phyloP scores from a whole-genome alignment of 176 grass and related monocot genomes.

The Oryza brachyantha region DNA sequence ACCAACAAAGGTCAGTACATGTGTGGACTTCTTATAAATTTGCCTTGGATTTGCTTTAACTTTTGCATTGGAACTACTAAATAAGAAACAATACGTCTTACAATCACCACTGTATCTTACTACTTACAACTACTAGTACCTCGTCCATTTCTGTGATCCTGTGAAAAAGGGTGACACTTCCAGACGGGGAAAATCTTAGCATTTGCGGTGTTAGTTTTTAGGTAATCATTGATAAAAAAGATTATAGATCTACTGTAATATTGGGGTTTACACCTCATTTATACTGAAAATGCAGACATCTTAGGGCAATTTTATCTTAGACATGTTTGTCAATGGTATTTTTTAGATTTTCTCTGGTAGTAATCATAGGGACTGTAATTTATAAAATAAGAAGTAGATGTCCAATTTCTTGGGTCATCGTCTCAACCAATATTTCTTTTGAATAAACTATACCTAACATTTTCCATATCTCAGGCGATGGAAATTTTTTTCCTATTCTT shows the following conservation, averaged over 20 bases:
- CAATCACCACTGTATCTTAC: background rate
- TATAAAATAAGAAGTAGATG: background rate
- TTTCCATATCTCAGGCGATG: background rate
- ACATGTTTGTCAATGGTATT: too few species aligned
- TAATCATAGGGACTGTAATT: too few species aligned
- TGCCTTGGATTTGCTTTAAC: background rate
- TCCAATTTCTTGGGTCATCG: background rate
- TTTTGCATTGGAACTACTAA: background rate
- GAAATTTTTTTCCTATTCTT: background rate
- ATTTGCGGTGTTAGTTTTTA: background rate
- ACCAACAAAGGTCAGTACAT: constrained; percentile 34
- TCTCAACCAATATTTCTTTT: background rate
- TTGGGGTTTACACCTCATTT: background rate
- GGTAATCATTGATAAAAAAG: background rate
- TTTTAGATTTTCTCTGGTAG: too few species aligned
- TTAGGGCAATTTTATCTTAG: constrained; percentile 6
- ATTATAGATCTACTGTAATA: background rate
- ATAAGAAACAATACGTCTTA: background rate
- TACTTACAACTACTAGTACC: background rate
- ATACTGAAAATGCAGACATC: background rate
- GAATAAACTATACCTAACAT: background rate
- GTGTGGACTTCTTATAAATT: background rate
- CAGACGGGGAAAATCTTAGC: background rate
- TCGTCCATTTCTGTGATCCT: background rate
- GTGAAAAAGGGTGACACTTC: background rate